These are phyloP conservation scores for Terfezia boudieri DNA, from an alignment of 495 filamentous ascomycete species.

Conservation along the genomic window DNA sequence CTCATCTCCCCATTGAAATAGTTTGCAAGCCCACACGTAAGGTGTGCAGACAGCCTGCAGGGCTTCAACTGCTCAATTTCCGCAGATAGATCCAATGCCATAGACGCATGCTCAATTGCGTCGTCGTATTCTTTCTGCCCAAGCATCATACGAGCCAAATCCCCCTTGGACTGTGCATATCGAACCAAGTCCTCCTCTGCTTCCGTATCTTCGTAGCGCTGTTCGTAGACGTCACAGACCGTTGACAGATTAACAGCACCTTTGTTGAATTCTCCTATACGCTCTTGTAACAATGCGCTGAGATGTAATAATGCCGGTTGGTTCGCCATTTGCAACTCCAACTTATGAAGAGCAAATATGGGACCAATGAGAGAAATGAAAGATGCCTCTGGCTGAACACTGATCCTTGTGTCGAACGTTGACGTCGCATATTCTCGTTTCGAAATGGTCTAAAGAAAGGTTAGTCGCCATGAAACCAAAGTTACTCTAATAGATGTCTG, in stretches of 20 bases:
- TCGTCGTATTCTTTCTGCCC: constrained; percentile 37
- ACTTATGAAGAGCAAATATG: constrained; percentile 68
- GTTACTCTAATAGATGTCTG: neutral
- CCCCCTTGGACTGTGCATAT: constrained; percentile 68
- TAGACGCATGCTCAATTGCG: constrained; percentile 51
- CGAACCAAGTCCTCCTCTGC: constrained; percentile 43
- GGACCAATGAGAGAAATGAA: constrained; percentile 41
- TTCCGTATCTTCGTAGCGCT: constrained; percentile 64
- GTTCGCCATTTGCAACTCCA: constrained; percentile 40
- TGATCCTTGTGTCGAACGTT: constrained; percentile 45
- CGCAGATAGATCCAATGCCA: constrained; percentile 45
- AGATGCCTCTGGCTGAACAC: constrained; percentile 21
- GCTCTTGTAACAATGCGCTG: constrained; percentile 55
- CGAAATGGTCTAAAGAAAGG: constrained; percentile 23
- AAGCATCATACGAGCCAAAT: constrained; percentile 59
- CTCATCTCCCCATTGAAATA: constrained; percentile 44
- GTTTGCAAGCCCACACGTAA: constrained; percentile 63
- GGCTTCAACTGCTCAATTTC: constrained; percentile 37
- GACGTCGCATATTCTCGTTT: constrained; percentile 57
- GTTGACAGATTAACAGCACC: constrained; percentile 40
- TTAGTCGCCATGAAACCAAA: neutral
- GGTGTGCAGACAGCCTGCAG: constrained; percentile 57
- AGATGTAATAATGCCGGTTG: constrained; percentile 57
- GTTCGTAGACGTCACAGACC: constrained; percentile 47
- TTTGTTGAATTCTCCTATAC: constrained; percentile 41